Percentiles rank a stretch among this genome's conserved stretches.
Evolutionary conservation across 345 rosid genomes (phyloP).

Genomic region (Durio zibethinus): DNA sequence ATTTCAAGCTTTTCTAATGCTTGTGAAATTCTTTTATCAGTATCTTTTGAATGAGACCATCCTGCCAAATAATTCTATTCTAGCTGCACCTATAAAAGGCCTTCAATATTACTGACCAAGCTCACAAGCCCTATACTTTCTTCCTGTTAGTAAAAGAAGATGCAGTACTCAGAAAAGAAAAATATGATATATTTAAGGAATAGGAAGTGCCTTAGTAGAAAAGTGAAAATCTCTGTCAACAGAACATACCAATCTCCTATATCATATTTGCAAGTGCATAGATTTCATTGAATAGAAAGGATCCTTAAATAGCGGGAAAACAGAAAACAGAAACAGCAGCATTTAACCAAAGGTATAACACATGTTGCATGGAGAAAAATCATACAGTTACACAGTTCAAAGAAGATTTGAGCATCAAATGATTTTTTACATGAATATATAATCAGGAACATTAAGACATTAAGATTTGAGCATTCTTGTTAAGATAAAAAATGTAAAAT

Average conservation of each 20-base stretch:
- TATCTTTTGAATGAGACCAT: conserved; percentile 40
- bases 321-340: neutral
- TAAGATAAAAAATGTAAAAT: neutral
- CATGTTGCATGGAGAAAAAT: neutral
- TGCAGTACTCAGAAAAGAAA: neutral
- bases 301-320: neutral
- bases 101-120: too few relatives aligned
- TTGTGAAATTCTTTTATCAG: conserved; percentile 39
- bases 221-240: neutral
- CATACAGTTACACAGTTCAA: conserved; percentile 44
- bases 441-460: conserved; percentile 47
- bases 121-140: conserved; percentile 41
- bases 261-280: neutral
- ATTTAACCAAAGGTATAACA: too few relatives aligned
- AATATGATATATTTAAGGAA: neutral
- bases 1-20: conserved; percentile 45
- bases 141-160: conserved; percentile 35
- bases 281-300: neutral
- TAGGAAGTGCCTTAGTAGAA: neutral
- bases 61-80: conserved; percentile 79
- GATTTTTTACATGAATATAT: conserved; percentile 61
- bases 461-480: neutral
- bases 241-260: neutral
- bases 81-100: conserved; percentile 55
- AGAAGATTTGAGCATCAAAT: conserved; percentile 50